Evolutionary conservation across 2,329 filamentous ascomycete genomes (phyloP), one percentile per base, ranked within the genome.

Genomic region (Beauveria varroae): DNA sequence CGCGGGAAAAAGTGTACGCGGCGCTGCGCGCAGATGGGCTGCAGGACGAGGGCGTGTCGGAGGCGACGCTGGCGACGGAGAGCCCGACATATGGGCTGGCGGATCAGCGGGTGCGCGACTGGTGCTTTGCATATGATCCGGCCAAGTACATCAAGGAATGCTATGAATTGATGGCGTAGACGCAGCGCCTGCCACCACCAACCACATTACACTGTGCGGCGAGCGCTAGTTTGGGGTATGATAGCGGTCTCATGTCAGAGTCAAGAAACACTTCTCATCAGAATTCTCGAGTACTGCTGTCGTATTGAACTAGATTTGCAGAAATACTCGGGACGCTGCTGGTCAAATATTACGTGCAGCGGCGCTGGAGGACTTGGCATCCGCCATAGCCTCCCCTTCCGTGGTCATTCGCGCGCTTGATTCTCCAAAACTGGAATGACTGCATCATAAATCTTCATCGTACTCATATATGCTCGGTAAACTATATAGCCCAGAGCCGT

Each of bases 1-100:
- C 50, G 28, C 59, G 65, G n/a, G 50, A 47, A 2, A 5, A 55
- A 43, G 50, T 65, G 10, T 62, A 66, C 18, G 61, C 64, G 40
- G 50, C 62, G 43, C 43, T 66, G 4, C 20, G 60, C 12, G 24
- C 46, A 30, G 60, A 57, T 12, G 60, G 60, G 9, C 16, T 57
- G 44, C 18, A 41, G 14, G 58, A 49, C 20, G 16, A 20, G 20
- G 12, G 6, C 4, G 12, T 34, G 1, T 18, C 34, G 16, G 53
- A 62, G 14, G 46, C 37, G n/a, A 24, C 20, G 16, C 40, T 56
- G 16, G 43, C 53, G 6, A 52, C 37, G 7, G 20, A 46, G 37
- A 43, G 60, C 18, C 18, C 37, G n/a, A 53, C 52, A 6, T 62
- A 62, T 57, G 60, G 60, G 2, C 54, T 62, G 4, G 60, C 53